Evolutionary conservation across 176 grass and related monocot genomes (phyloP), one percentile per base, ranked within the genome.

Genomic region (Puya raimondii): DNA sequence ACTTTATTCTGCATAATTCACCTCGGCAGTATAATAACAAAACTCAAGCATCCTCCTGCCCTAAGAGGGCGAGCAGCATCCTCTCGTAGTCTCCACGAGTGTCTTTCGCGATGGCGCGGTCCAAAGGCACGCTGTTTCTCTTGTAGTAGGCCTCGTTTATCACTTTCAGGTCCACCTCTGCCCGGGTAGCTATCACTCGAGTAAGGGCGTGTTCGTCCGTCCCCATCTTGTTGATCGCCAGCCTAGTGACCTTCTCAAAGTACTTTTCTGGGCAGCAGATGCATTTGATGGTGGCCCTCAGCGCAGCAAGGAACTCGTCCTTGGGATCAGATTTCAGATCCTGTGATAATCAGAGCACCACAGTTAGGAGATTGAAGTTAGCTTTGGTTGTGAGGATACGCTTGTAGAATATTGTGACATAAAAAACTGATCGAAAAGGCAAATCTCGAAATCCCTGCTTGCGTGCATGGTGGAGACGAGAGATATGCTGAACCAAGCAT

Each of bases 301-400:
- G 69, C 23, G 87, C 72, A 9, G 64, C 57, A 14, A 91, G 94
- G 63, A 82, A 93, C 57, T 99, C 89, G 54, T 99, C 85, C 61
- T 99, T 86, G 26, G 84, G 87, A 48, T 99, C 87, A 33, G 78
- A 76, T 72, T 93, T 90, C 64, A 99, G n/a, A 67, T 99, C 85
- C 89, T 93, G 49, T 51, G 21, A 59, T 73, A 17, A 18, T 10
- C 26, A 53, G 48, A 71, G 7, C 11, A 70, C 20, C 67, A 14
- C n/a, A 51, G 61, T 25, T 0, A 16, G 23, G 2, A 9, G 1
- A 69, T 69, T 8, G 17, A 10, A 59, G 23, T 57, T 77, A 47
- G 48, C 23, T 33, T 26, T 53, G 16, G 1, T 20, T 15, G 12
- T 9, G 20, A 6, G 6, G 0, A 71, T n/a, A 2, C 50, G 6